Conservation (phyloP, 1,284 basidiomycete species). For the Volvariella volvacea region DNA sequence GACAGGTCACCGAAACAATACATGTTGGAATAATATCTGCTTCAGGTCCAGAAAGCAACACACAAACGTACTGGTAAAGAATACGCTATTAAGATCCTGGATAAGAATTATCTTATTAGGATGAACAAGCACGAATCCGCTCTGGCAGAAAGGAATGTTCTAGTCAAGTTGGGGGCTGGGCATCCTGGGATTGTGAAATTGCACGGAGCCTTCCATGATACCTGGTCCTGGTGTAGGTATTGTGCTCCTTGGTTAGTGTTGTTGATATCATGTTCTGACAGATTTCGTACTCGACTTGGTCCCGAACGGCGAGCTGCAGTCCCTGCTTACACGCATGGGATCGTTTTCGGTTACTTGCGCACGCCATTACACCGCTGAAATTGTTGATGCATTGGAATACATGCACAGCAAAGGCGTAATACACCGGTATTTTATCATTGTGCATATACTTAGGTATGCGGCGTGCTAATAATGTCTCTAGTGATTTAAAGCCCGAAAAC, state of each 20-base stretch:
- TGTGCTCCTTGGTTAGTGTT: constrained; percentile 2
- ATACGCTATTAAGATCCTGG: constrained; percentile 73
- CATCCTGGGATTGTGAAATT: constrained; percentile 83
- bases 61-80: constrained; percentile 51
- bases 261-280: constrained; percentile 22
- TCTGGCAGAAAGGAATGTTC: constrained; percentile 22
- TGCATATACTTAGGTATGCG: constrained; percentile 3
- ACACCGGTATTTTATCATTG: constrained; percentile 53
- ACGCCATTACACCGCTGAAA: constrained; percentile 81
- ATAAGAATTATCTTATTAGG: constrained; percentile 68
- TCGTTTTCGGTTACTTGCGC: constrained; percentile 75
- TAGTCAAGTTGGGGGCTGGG: constrained; percentile 51
- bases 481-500: constrained; percentile 91
- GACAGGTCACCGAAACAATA: no score
- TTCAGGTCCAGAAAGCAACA: constrained; percentile 19
- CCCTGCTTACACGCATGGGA: constrained; percentile 71
- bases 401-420: constrained; percentile 88
- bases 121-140: constrained; percentile 45
- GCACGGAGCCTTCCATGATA: constrained; percentile 82
- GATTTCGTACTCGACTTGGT: constrained; percentile 91
- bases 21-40: neutral
- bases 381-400: constrained; percentile 82
- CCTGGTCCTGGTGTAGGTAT: constrained; percentile 76
- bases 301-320: constrained; percentile 85
- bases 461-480: constrained; percentile 17